These are phyloP conservation scores for Fusarium annulatum DNA, from an alignment of 2,329 filamentous ascomycete species.

Conservation along the genomic window DNA sequence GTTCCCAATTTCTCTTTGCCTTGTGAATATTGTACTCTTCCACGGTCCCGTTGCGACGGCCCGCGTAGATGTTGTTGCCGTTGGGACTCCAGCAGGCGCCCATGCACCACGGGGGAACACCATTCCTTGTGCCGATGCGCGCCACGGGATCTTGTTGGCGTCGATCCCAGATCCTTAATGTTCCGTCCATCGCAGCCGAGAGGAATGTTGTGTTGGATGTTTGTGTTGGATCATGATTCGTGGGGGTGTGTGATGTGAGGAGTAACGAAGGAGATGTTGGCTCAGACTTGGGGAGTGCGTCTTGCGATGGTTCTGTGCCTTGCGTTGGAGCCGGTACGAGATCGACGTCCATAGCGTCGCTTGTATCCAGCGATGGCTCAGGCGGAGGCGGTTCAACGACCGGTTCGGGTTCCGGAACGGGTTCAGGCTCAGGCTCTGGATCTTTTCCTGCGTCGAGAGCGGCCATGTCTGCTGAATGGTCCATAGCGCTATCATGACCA, in stretches of 20 bases:
- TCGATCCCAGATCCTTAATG: slow-evolving; percentile 92
- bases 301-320: slow-evolving; percentile 20
- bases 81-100: slow-evolving; percentile 96
- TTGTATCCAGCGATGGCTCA: slow-evolving; percentile 15
- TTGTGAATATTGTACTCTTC: slow-evolving; percentile 94
- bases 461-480: slow-evolving; percentile 57
- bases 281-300: slow-evolving; percentile 18
- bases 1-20: slow-evolving; percentile 71
- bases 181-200: slow-evolving; percentile 87
- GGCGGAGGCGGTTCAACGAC: slow-evolving; percentile 39
- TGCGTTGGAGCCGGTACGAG: slow-evolving; percentile 25
- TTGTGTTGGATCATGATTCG: slow-evolving; percentile 64
- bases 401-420: background rate
- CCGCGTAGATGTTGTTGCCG: slow-evolving; percentile 94
- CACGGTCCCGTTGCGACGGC: slow-evolving; percentile 89
- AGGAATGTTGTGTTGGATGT: slow-evolving; percentile 85
- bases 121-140: slow-evolving; percentile 77
- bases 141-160: slow-evolving; percentile 82
- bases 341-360: slow-evolving; percentile 49
- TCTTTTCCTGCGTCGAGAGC: slow-evolving; percentile 46
- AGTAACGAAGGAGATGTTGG: slow-evolving; percentile 46
- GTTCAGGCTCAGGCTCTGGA: slow-evolving; percentile 40
- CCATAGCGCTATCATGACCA: slow-evolving; percentile 55
- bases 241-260: slow-evolving; percentile 51
- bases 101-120: slow-evolving; percentile 96